phyloP scores from a whole-genome alignment of 2,329 filamentous ascomycete species.

The Graphilbum sp. region DNA sequence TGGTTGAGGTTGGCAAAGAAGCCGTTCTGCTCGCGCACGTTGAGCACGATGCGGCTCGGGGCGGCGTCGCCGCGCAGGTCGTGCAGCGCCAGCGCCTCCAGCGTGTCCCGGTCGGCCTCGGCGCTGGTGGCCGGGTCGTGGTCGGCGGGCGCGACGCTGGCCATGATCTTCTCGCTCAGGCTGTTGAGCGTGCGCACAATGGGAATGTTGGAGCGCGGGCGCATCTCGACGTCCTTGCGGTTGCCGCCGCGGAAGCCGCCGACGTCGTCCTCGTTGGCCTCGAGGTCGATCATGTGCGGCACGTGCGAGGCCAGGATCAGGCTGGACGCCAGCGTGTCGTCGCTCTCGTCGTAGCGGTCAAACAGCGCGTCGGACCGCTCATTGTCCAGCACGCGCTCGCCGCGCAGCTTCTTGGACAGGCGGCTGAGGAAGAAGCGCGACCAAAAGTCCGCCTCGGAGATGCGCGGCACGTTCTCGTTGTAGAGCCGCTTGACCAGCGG shows the following conservation, averaged over 20 bases:
- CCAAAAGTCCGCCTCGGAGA: conserved; percentile 77
- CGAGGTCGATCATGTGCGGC: conserved; percentile 79
- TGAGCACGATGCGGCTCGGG: conserved; percentile 66
- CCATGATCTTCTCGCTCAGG: conserved; percentile 85
- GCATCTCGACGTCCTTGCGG: conserved; percentile 78
- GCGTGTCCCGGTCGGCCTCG: conserved; percentile 56
- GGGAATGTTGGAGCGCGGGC: conserved; percentile 63
- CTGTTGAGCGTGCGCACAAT: conserved; percentile 82
- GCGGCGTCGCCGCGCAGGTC: conserved; percentile 63
- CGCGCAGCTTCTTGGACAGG: conserved; percentile 78
- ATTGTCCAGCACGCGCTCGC: conserved; percentile 65
- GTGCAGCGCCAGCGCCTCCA: conserved; percentile 56
- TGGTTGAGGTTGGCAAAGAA: conserved; percentile 52
- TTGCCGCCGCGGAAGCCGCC: conserved; percentile 72
- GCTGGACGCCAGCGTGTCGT: conserved; percentile 40
- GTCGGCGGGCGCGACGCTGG: conserved; percentile 68
- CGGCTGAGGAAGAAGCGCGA: conserved; percentile 83
- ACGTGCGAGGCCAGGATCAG: conserved; percentile 48
- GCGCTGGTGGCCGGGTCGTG: conserved; percentile 43
- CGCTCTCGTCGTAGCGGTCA: conserved; percentile 64
- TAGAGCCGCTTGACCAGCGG: conserved; percentile 81
- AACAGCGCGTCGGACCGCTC: conserved; percentile 66
- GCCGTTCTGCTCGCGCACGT: conserved; percentile 71
- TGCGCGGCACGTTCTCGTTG: conserved; percentile 76
- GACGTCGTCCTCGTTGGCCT: conserved; percentile 89